phyloP scores from a whole-genome alignment of 23 red algal genomes.

The Pyropia haitanensis region DNA sequence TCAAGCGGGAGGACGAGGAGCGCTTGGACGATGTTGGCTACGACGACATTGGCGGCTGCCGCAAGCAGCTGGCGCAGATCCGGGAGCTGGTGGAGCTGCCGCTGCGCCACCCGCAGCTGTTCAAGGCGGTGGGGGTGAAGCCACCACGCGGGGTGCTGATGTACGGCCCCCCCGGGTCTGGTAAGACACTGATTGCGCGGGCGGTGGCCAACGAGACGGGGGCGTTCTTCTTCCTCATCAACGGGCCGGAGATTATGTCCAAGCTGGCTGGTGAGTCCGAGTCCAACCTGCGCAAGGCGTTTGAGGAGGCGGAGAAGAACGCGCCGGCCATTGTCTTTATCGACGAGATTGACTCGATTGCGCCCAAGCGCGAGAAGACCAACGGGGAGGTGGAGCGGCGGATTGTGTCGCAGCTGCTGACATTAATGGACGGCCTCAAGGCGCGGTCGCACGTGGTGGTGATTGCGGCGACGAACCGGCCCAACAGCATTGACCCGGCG shows the following conservation, averaged over 20 bases:
- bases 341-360: constrained; percentile 99
- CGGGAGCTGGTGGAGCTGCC: constrained; percentile 98
- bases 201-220: constrained; percentile 99
- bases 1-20: constrained; percentile 97
- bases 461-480: constrained; percentile 96
- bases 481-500: constrained; percentile 94
- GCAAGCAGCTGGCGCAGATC: constrained; percentile 99
- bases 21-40: constrained; percentile 97
- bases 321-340: constrained; percentile 99
- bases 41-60: constrained; percentile 96
- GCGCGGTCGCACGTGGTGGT: constrained; percentile 92
- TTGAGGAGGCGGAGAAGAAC: constrained; percentile 99
- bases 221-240: constrained; percentile 99
- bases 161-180: constrained; percentile 94
- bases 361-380: constrained; percentile 99
- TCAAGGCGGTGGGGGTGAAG: constrained; percentile 97
- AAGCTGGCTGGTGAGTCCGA: constrained; percentile 98
- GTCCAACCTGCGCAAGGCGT: constrained; percentile 92
- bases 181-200: constrained; percentile 97
- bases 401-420: constrained; percentile 99
- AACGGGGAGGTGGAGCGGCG: constrained; percentile 98
- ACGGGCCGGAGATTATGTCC: constrained; percentile 98
- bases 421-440: constrained; percentile 98
- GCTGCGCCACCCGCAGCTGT: constrained; percentile 95
- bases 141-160: constrained; percentile 94